Evolutionary conservation across 2,329 filamentous ascomycete species (phyloP), one percentile per base, ranked within the genome.

Genomic region (Colletotrichum viniferum): DNA sequence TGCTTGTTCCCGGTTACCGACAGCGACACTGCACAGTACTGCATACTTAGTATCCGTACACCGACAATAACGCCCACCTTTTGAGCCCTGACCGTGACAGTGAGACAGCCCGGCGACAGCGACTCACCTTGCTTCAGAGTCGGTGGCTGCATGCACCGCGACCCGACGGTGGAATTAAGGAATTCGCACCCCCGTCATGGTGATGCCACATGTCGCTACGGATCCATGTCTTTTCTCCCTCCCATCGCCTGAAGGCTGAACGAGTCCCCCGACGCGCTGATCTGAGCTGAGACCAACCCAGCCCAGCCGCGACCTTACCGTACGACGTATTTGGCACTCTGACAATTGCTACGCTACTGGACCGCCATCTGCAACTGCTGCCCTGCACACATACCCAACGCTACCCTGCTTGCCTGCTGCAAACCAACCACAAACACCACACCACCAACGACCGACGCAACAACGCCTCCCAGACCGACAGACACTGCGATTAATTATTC

Each of bases 121-220:
- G 56, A 30, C 64, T 56, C 64, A 58, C 43, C 21, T 21, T 56
- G 64, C 21, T 21, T 56, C 43, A 36, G 61, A 63, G 32, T 32
- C 66, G 66, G 55, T 60, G 66, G 58, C 26, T 43, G 48, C 58
- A 70, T 69, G 48, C 60, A 71, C 66, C 34, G 34, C 71, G 61
- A 55, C 62, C 68, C 73, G 61, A 74, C 52, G 38, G 68, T 73
- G 71, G 68, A 34, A 72, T 61, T 72, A 48, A 67, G 43, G 61
- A 43, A 72, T 24, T 62, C 72, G 60, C 62, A 63, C 72, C 69
- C 69, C 64, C 70, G 73, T 75, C 73, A 75, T 75, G 73, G 73
- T 75, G 73, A 75, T 75, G 73, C 73, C 69, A 75, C 73, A 64
- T 60, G 58, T 75, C 36, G 69, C 73, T 52, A 63, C 69, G 69